Base-by-base conservation (phyloP, 2,329 filamentous ascomycete genomes). In the Trichoderma pleuroti region DNA sequence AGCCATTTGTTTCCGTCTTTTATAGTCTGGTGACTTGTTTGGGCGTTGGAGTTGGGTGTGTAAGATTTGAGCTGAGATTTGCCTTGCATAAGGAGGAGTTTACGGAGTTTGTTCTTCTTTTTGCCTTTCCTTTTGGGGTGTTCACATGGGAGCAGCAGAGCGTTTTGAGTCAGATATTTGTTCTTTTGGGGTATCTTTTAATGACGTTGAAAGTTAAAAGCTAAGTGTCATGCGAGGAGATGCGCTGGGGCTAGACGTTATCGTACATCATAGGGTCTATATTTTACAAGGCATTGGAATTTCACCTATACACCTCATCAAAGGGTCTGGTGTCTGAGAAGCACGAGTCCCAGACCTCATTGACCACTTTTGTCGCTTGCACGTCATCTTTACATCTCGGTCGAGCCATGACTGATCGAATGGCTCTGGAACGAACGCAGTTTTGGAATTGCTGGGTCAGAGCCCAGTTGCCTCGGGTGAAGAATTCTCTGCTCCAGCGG, bases 331-430 rank as follows among this genome's bases (percentile, higher is more conserved):
- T 98, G 81, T 99, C 96, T 65, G 88, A 85, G 80, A 97, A 99
- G 81, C 96, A 99, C 76, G 94, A 98, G 75, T 97, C 94, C 93
- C 95, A 99, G n/a, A 99, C 96, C 81, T 97, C 91, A 81, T 98
- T 96, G 71, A 99, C 93, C 30, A 97, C 90, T 82, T 92, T 93
- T 65, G 89, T 88, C 5, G 96, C 96, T 75, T 98, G 93, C 16
- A 90, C 90, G 76, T 97, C 91, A 80, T 97, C 92, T 80, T 92
- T 93, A 78, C 94, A 96, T 60, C 87, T 86, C 18, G 94, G 93
- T 72, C 96, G 86, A 39, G 88, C 90, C 83, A 90, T 87, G 75
- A 99, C 89, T 26, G 93, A 97, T 75, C 92, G 83, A 39, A 93
- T 90, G 12, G 96, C 96, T 75, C 96, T 86, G 77, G 88, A 84